These are phyloP conservation scores for Neurospora sp. DNA, from an alignment of 495 filamentous ascomycete genomes.

Conservation along the genomic window DNA sequence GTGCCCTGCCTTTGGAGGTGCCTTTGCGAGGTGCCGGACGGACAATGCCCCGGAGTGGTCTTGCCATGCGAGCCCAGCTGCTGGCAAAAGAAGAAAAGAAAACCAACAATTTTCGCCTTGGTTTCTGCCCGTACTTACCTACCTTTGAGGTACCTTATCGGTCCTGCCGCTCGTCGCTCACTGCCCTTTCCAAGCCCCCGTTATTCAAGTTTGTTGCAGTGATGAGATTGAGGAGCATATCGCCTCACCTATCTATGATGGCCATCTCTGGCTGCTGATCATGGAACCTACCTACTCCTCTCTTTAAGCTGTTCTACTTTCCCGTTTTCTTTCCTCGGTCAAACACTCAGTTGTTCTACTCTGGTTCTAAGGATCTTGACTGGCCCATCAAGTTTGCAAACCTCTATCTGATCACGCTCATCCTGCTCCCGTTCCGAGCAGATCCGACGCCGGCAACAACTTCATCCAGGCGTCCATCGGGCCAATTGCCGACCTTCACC, in stretches of 20 bases:
- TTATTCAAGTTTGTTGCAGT: not conserved
- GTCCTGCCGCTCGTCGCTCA: not conserved
- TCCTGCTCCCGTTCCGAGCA: not conserved
- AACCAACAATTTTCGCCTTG: not conserved
- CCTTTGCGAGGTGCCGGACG: not conserved
- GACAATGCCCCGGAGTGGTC: not conserved
- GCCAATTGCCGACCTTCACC: not conserved
- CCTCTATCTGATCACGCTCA: not conserved
- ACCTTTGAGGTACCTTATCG: not conserved
- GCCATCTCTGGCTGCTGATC: not conserved
- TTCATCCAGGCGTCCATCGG: not conserved
- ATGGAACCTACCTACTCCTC: not conserved
- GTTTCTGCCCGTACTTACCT: not conserved
- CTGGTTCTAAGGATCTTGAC: not conserved
- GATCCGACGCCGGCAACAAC: not conserved
- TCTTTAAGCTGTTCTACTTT: not conserved
- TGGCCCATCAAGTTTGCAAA: not conserved
- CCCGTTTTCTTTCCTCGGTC: not conserved
- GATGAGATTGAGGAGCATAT: not conserved
- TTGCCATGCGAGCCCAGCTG: not conserved
- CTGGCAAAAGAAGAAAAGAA: not conserved
- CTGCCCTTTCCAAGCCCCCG: not conserved
- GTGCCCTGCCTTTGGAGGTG: not conserved
- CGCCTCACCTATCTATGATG: not conserved
- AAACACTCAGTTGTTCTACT: not conserved